Base-by-base conservation (phyloP, 2,329 filamentous ascomycete species). In the Fusarium sp. region DNA sequence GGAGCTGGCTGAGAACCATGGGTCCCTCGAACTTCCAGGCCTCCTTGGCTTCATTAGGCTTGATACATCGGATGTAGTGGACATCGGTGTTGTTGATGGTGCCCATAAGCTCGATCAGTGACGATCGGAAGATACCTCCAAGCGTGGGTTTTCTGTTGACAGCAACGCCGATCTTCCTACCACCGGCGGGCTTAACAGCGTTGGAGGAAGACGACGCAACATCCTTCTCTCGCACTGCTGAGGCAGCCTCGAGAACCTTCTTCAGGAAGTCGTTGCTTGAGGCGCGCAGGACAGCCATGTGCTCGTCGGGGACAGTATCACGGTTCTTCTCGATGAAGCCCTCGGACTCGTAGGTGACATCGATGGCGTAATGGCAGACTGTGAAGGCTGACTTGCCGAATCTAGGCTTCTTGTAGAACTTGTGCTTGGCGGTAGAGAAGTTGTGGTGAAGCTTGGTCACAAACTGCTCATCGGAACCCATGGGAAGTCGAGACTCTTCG, bases 241-340 rank as follows among this genome's bases (percentile, higher is more conserved):
- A 90, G 34, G 95, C 95, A 33, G 93, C 93, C 56, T 94, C 91
- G 44, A 99, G 82, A 6, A 99, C 93, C 62, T 93, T 87, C 46
- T 87, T 88, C 61, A 99, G 84, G 84, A 99, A 99, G 53, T 84
- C 83, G 80, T 97, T 99, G 31, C 88, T 90, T 1, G 93, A 96
- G 56, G 90, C 89, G 73, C 89, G 91, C 70, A 99, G 86, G 36
- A 99, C 91, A 64, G 96, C 93, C 90, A 99, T 92, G 78, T 98
- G 96, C 82, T 99, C 96, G 77, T 99, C 96, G 6, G 96, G 96
- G 50, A 99, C 96, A 18, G 96, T 99, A 80, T 99, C 96, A 79
- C 96, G 90, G 81, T 99, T 99, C 87, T 99, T 99, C 80, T 99
- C 96, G 76, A 99, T 97, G 82, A 99, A 99, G 50, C 96, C 96